Conservation (phyloP, 306 rosid genomes). For the Pyrus communis region DNA sequence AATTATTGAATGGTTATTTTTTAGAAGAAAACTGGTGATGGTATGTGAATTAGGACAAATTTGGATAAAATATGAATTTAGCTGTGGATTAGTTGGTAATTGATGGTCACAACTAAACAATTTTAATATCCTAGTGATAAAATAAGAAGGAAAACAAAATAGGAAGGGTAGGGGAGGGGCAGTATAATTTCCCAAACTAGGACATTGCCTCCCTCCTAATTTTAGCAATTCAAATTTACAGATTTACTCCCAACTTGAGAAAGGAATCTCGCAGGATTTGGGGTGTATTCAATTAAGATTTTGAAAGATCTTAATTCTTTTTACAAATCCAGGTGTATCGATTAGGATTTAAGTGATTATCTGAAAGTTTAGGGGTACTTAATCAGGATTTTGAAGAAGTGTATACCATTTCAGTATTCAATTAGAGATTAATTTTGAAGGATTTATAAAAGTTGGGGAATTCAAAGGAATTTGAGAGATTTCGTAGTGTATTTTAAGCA, state of each 20-base stretch:
- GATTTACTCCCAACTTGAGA: not conserved
- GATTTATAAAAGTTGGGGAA: no score
- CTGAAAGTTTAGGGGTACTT: no score
- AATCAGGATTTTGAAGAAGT: no score
- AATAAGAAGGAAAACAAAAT: not conserved
- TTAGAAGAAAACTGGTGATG: not conserved
- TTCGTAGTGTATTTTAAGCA: no score
- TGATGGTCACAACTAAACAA: not conserved
- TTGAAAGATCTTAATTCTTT: no score
- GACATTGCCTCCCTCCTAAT: not conserved
- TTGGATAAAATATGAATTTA: not conserved
- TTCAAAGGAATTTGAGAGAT: no score
- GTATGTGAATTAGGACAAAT: not conserved
- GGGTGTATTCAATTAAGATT: no score
- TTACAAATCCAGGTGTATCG: no score
- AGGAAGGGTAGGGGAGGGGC: not conserved
- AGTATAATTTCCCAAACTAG: not conserved
- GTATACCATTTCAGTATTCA: no score
- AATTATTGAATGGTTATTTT: not conserved
- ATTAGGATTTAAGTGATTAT: no score
- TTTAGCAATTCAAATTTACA: not conserved
- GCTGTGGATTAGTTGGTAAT: not conserved
- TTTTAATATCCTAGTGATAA: not conserved
- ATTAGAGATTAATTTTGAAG: no score
- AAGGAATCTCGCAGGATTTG: no score